Evolutionary conservation across 1,284 basidiomycete genomes (phyloP), one percentile per base, ranked within the genome.

Genomic region (Apiotrichum porosum): DNA sequence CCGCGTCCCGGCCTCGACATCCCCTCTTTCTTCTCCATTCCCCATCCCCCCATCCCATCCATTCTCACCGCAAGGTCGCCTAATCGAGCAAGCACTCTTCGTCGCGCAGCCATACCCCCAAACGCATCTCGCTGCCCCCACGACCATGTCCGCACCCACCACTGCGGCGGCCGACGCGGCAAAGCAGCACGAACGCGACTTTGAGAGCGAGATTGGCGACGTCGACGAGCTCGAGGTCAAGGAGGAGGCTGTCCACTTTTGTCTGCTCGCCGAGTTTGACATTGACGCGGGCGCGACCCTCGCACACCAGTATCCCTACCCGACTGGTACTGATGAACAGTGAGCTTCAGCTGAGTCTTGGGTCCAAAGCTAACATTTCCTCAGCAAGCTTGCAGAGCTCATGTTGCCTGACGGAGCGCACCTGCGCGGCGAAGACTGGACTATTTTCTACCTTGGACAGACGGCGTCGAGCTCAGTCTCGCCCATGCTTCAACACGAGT

Each of bases 381-480:
- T 8, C 61, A 95, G 92, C 56, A 81, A 91, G 21, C 79, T 98
- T 4, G 95, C 94, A 2, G 94, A 97, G 75, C 81, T 95, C 54
- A 99, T 99, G 94, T 79, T 99, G 15, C 94, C 94, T 1, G 94
- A 98, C 70, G 95, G 95, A 13, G 92, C 92, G 13, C 95, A 99
- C 71, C 82, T 86, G 42, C 85, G 94, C 55, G 76, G 85, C 15
- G 90, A 95, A 70, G 94, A 98, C 71, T 98, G 93, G 94, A 98
- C 94, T 4, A 83, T 97, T 47, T 97, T 98, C 79, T 97, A 95
- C 70, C 81, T 97, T 42, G 95, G 95, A 66, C 92, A 95, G 74
- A 89, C 87, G 0, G 79, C 83, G 0, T 86, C 85, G 71, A 89
- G 90, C 64, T 85, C 83, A 10, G 87, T 93, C 57, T 82, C 83